Conservation (phyloP, 1,139 yeast genomes). For the Blastobotrys arbuscula region DNA sequence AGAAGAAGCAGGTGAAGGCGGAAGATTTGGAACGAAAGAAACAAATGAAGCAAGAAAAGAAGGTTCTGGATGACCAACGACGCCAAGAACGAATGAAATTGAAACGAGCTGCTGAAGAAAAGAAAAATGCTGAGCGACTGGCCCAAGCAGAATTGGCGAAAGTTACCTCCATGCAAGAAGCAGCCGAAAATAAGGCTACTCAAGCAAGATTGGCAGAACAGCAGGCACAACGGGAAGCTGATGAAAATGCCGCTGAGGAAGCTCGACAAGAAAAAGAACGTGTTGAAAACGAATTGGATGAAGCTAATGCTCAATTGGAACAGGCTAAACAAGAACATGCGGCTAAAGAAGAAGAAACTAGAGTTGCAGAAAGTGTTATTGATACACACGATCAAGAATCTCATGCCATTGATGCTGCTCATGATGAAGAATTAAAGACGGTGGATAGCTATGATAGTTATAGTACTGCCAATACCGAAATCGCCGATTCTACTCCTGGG, state of each 20-base stretch:
- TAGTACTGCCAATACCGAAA: background rate
- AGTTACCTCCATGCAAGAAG: conserved; percentile 24
- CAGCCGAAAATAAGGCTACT: conserved; percentile 26
- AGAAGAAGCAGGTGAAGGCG: conserved; percentile 17
- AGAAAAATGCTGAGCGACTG: conserved; percentile 25
- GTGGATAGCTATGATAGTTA: background rate
- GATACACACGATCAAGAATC: conserved; percentile 11
- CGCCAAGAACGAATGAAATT: conserved; percentile 18
- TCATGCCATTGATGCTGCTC: conserved; percentile 3
- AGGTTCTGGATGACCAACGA: conserved; percentile 22
- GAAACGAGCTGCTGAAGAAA: conserved; percentile 26
- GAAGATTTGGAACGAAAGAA: conserved; percentile 18
- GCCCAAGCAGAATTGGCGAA: conserved; percentile 28
- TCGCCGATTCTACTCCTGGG: background rate
- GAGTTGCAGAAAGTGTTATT: conserved; percentile 10
- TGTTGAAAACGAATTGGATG: conserved; percentile 21
- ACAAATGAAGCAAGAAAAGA: conserved; percentile 21
- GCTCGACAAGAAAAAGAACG: conserved; percentile 20
- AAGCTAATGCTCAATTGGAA: conserved; percentile 20
- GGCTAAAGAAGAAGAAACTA: conserved; percentile 4
- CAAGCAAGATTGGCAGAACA: conserved; percentile 29
- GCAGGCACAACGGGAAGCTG: conserved; percentile 25
- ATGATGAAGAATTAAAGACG: background rate
- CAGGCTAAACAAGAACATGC: conserved; percentile 13
- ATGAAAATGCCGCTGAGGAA: conserved; percentile 23